These are phyloP conservation scores for Ceratocystis variospora DNA, from an alignment of 2,329 filamentous ascomycete species.

Conservation along the genomic window DNA sequence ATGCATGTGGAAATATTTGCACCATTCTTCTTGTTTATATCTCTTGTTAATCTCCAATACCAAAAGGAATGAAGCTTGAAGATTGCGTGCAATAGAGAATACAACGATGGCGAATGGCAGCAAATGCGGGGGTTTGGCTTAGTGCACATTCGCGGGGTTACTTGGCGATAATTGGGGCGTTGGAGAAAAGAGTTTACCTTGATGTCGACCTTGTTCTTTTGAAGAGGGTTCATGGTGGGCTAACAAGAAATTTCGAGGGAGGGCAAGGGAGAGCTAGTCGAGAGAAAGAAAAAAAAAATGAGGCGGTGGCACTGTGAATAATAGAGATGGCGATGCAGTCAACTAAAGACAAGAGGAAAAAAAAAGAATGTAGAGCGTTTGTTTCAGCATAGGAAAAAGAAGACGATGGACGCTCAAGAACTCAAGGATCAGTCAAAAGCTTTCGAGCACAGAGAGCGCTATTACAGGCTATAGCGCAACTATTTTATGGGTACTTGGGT, in stretches of 20 bases:
- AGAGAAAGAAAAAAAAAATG: no score
- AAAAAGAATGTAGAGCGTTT: conserved; percentile 4
- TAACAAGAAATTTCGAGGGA: not conserved
- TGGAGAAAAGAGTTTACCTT: conserved; percentile 48
- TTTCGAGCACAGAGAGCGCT: not conserved
- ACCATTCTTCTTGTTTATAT: no score
- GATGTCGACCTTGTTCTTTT: conserved; percentile 97
- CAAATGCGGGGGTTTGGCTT: conserved; percentile 1
- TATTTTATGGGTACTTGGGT: not conserved
- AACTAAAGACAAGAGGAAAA: not conserved
- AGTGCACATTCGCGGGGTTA: conserved; percentile 8
- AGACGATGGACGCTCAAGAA: not conserved
- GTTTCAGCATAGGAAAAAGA: not conserved
- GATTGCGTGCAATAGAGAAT: not conserved
- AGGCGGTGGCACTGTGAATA: not conserved
- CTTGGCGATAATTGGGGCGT: not conserved
- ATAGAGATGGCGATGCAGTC: not conserved
- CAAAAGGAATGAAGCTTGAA: not conserved
- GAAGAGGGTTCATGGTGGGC: conserved; percentile 70
- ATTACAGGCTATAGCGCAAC: not conserved
- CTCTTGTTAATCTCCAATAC: no score
- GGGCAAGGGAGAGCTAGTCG: no score
- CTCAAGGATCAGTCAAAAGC: not conserved
- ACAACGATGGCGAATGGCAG: not conserved
- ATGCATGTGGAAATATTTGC: not conserved